Conservation (phyloP, 345 rosid genomes). For the Syzygium oleosum region DNA sequence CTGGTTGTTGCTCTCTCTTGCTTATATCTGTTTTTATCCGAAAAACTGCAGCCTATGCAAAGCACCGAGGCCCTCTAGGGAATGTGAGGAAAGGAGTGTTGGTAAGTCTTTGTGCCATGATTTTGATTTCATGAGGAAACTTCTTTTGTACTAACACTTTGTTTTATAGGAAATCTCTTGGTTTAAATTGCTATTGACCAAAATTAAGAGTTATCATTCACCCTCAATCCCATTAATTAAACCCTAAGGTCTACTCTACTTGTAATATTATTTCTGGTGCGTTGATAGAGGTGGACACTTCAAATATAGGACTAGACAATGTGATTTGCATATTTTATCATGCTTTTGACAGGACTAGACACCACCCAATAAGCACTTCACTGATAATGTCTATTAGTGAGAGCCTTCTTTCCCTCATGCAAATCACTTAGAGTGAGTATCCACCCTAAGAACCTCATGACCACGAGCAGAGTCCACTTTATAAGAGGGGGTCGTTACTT, state of each 20-base stretch:
- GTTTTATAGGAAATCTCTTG: not conserved
- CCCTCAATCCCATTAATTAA: not conserved
- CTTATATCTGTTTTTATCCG: conserved; percentile 3
- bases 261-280: not conserved
- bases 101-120: conserved; percentile 32
- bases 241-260: not conserved
- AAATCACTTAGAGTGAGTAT: not conserved
- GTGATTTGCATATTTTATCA: not conserved
- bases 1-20: not conserved
- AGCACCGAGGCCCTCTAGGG: conserved; percentile 82
- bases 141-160: not conserved
- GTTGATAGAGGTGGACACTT: not conserved
- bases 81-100: conserved; percentile 98
- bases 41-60: conserved; percentile 53
- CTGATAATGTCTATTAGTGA: not conserved
- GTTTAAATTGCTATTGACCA: not conserved
- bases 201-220: not conserved
- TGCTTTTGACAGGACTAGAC: not conserved
- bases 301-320: not conserved
- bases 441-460: not conserved
- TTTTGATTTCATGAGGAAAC: not conserved
- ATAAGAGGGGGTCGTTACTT: not conserved
- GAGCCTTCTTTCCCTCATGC: not conserved
- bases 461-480: not conserved
- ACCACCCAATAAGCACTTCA: not conserved